Conservation (phyloP, 176 grass and related monocot genomes). For the Zizania latifolia region DNA sequence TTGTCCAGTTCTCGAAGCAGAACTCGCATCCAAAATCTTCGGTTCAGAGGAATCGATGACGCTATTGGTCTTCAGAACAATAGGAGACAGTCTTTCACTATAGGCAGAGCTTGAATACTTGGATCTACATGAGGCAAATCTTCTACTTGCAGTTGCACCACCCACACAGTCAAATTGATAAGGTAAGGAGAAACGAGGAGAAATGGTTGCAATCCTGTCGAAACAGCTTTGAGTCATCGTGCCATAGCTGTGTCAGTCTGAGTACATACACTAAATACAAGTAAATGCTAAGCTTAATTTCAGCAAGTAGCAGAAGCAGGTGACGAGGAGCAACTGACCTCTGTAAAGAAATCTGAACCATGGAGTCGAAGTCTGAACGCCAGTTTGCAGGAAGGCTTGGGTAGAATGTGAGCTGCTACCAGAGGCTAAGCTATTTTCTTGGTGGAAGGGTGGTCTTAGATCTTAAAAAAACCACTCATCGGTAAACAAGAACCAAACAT, state of each 20-base stretch:
- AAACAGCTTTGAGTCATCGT: slow-evolving; percentile 4
- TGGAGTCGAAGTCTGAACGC: slow-evolving; percentile 13
- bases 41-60: slow-evolving; percentile 19
- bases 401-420: too few species aligned
- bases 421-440: slow-evolving; percentile 6
- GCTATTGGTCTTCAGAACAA: slow-evolving; percentile 31
- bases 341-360: slow-evolving; percentile 31
- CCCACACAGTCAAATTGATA: not conserved
- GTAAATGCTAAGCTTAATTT: slow-evolving; percentile 18
- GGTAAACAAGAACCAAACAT: slow-evolving; percentile 17
- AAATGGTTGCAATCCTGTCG: slow-evolving; percentile 19
- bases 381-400: not conserved
- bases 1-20: slow-evolving; percentile 31
- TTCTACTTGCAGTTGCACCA: slow-evolving; percentile 21
- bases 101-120: slow-evolving; percentile 32
- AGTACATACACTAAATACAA: slow-evolving; percentile 1
- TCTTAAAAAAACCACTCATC: slow-evolving; percentile 11
- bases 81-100: slow-evolving; percentile 32
- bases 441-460: not conserved
- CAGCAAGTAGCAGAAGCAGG: slow-evolving; percentile 13
- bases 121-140: slow-evolving; percentile 25
- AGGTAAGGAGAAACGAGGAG: slow-evolving; percentile 14
- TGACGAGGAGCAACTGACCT: slow-evolving; percentile 46
- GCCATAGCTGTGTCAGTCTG: not conserved
- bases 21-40: slow-evolving; percentile 33